Percentiles rank a stretch among this genome's conserved stretches.
These are phyloP conservation scores for Verbena officinalis DNA, from an alignment of 257 asterid genomes.

Conservation along the genomic window DNA sequence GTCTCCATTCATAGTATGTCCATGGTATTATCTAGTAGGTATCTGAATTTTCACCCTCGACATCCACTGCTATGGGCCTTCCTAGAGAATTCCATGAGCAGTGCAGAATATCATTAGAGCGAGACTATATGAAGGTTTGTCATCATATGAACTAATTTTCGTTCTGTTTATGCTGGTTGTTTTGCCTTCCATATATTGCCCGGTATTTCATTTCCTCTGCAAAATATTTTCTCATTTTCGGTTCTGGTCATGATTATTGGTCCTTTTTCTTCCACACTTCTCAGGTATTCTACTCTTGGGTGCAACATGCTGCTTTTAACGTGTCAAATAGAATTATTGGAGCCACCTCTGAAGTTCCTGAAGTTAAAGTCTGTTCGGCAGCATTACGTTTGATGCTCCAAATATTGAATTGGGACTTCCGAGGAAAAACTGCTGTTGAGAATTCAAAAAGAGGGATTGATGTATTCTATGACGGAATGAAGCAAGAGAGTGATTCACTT, in stretches of 20 bases:
- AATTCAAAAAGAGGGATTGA: conserved; percentile 57
- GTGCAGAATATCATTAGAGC: conserved; percentile 81
- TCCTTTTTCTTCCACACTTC: conserved; percentile 20
- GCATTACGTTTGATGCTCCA: conserved; percentile 87
- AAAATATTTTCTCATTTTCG: conserved; percentile 27
- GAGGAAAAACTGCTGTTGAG: conserved; percentile 46
- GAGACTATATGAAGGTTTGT: conserved; percentile 81
- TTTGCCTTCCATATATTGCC: conserved; percentile 28
- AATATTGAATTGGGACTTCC: conserved; percentile 92
- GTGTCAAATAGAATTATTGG: conserved; percentile 65
- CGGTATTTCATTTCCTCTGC: conserved; percentile 16
- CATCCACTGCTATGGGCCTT: conserved; percentile 90
- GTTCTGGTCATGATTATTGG: conserved; percentile 21
- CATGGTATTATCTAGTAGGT: conserved; percentile 48
- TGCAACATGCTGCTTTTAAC: conserved; percentile 77
- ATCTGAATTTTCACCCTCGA: conserved; percentile 93
- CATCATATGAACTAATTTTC: conserved; percentile 16
- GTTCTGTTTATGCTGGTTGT: no score
- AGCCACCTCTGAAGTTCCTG: conserved; percentile 71
- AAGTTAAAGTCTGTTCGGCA: conserved; percentile 77
- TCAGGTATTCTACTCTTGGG: conserved; percentile 87
- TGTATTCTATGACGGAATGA: conserved; percentile 51
- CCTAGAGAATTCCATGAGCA: conserved; percentile 93
- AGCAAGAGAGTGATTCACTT: conserved; percentile 48
- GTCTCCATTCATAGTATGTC: conserved; percentile 15